These are phyloP conservation scores for Exsudoporus floridanus DNA, from an alignment of 1,284 basidiomycete genomes.

Conservation along the genomic window DNA sequence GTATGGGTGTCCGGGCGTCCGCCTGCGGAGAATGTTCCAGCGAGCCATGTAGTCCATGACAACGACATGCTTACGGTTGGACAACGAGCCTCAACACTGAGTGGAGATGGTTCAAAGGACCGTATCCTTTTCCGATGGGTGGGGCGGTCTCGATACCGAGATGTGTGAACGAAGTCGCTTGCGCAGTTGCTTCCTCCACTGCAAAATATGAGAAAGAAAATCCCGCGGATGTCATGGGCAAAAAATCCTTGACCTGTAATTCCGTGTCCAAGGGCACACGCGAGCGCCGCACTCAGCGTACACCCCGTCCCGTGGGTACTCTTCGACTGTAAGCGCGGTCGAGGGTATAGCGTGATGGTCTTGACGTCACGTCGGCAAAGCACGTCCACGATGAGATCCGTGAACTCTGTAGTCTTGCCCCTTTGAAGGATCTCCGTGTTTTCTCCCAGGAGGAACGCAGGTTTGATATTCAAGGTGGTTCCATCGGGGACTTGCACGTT, in stretches of 20 bases:
- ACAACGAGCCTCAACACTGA: constrained; percentile 52
- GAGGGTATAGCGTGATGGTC: constrained; percentile 56
- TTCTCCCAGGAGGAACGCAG: constrained; percentile 46
- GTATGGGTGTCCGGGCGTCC: constrained; percentile 59
- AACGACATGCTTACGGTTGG: constrained; percentile 49
- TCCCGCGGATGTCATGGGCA: neutral
- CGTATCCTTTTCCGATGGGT: constrained; percentile 75
- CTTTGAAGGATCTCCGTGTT: constrained; percentile 63
- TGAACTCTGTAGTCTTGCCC: constrained; percentile 10
- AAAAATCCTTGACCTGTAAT: constrained; percentile 41
- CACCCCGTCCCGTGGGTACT: constrained; percentile 95
- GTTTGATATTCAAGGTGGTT: constrained; percentile 13
- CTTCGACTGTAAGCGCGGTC: constrained; percentile 63
- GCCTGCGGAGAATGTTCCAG: constrained; percentile 40
- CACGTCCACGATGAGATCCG: constrained; percentile 73
- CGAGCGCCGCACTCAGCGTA: constrained; percentile 84
- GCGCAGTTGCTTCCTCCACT: constrained; percentile 60
- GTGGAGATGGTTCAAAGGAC: constrained; percentile 88
- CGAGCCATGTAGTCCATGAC: neutral
- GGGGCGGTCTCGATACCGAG: constrained; percentile 73
- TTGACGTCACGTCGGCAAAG: constrained; percentile 47
- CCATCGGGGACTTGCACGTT: neutral
- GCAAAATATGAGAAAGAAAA: constrained; percentile 3
- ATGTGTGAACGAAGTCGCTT: constrained; percentile 74
- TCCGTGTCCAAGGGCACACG: constrained; percentile 58